A percentile compares a stretch with the other conserved stretches of the same genome.
These are phyloP conservation scores for Clarkia xantiana DNA, from an alignment of 345 rosid genomes.

Conservation along the genomic window DNA sequence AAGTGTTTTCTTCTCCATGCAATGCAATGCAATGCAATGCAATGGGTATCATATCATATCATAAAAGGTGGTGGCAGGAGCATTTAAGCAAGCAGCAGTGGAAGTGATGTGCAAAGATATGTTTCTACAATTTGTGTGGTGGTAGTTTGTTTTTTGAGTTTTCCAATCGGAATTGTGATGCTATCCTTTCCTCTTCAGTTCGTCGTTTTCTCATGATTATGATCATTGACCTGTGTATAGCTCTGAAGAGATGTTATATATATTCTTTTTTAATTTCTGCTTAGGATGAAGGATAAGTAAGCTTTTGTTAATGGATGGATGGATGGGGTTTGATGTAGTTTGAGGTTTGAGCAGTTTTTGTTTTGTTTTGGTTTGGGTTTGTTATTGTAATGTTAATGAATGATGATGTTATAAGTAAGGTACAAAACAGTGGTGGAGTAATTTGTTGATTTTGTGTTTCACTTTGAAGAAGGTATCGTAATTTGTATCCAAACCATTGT, in stretches of 20 bases:
- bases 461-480: no score
- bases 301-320: neutral
- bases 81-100: no score
- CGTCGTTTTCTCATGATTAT: neutral
- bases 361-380: no score
- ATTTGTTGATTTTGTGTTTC: no score
- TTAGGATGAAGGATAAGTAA: neutral
- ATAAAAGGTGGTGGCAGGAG: neutral
- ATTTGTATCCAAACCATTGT: no score
- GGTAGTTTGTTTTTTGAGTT: slow-evolving; percentile 1
- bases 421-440: no score
- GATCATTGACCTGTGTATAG: neutral
- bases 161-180: neutral
- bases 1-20: neutral
- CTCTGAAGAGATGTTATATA: slow-evolving; percentile 1
- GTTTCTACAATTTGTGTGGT: neutral
- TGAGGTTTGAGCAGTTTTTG: no score
- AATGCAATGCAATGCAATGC: neutral
- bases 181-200: neutral
- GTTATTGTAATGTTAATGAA: no score
- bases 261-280: neutral
- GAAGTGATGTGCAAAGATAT: no score
- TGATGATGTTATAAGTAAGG: no score
- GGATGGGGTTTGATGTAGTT: neutral
- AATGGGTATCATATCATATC: neutral